Evolutionary conservation across 805 yeast species (phyloP), one percentile per base, ranked within the genome.

Genomic region (Tetrapisispora fleetii): DNA sequence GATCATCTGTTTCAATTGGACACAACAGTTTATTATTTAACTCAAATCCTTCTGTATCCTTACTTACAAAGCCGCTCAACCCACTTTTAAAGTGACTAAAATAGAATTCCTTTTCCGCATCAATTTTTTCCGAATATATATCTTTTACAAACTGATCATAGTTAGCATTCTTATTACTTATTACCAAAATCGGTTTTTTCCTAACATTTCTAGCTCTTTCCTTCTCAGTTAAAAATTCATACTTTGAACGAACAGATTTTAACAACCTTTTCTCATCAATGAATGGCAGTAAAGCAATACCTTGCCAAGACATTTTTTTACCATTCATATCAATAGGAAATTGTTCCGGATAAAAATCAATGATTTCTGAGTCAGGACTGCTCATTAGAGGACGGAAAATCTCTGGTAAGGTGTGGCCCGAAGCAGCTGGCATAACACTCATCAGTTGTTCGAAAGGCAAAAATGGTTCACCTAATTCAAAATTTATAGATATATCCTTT

Each of bases 321-420:
- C 98, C 98, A 62, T 90, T 89, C 96, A 90, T 88, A 67, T 90
- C 98, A 54, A 90, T 83, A 42, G 82, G 78, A 67, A 90, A 90
- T 32, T 85, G 83, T 50, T 79, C 85, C 0, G 98, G 98, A 59
- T 90, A 90, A 56, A 89, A 90, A 59, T 90, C 96, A 53, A 85
- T 82, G 52, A 90, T 88, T 47, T 84, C 95, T 38, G 95, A 85
- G 41, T 78, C 78, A 1, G 83, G 77, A 24, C 81, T 78, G 9
- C 80, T 77, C 98, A 90, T 90, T 58, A 90, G 68, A 1, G 85
- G 83, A 50, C 89, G 75, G 66, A 90, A 86, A 4, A 85, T 78
- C 46, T 77, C 81, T 0, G 98, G 98, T 37, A 90, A 70, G 7
- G 83, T 83, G 61, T 87, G 93, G 4, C 88, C 86, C 0, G 95